phyloP scores from a whole-genome alignment of 2,329 filamentous ascomycete genomes.

The Epichloe gansuensis region DNA sequence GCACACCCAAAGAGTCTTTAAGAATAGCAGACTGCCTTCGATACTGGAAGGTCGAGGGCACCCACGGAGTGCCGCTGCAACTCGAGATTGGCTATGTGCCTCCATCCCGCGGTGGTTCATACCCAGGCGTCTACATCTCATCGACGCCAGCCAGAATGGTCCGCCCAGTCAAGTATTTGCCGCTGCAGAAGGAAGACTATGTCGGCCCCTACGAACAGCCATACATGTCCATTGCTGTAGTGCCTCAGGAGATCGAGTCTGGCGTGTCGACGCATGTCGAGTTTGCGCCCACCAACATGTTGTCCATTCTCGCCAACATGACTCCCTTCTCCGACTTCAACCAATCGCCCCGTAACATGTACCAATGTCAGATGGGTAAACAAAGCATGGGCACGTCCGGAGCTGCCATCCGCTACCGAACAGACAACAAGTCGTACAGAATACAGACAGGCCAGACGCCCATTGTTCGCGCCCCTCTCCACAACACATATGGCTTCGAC shows the following conservation, averaged over 20 bases:
- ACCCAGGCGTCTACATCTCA: constrained; percentile 90
- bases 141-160: constrained; percentile 78
- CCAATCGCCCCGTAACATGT: constrained; percentile 98
- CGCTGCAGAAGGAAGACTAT: constrained; percentile 72
- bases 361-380: constrained; percentile 98
- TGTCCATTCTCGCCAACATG: constrained; percentile 96
- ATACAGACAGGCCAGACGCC: constrained; percentile 94
- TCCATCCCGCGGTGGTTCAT: constrained; percentile 79
- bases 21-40: constrained; percentile 76
- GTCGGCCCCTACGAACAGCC: constrained; percentile 93
- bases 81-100: constrained; percentile 90
- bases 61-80: constrained; percentile 64
- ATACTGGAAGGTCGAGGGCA: constrained; percentile 89
- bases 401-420: constrained; percentile 70
- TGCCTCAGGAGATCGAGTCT: constrained; percentile 76
- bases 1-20: constrained; percentile 68
- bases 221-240: constrained; percentile 93
- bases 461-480: constrained; percentile 77
- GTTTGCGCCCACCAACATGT: constrained; percentile 86
- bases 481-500: constrained; percentile 93
- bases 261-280: constrained; percentile 89
- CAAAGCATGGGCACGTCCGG: constrained; percentile 97
- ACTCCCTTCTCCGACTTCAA: constrained; percentile 98
- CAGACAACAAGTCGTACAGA: constrained; percentile 94
- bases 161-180: constrained; percentile 81